Base-by-base conservation (phyloP, 768 basidiomycete species). In the Amanita muscaria region DNA sequence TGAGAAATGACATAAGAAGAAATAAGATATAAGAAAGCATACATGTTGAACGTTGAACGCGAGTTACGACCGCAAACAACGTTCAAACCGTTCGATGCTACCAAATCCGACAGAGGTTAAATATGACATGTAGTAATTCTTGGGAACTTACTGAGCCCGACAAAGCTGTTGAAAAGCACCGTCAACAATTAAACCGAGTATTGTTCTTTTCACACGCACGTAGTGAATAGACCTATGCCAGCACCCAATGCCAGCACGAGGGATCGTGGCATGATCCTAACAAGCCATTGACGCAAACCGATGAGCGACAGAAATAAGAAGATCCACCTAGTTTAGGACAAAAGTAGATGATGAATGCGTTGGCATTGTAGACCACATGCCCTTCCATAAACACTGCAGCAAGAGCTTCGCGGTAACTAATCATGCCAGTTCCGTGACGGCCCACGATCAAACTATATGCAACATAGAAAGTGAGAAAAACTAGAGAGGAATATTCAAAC, bases 381-480 rank as follows among this genome's bases (percentile, higher is more conserved):
- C 87, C 89, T 69, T 91, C 89, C 51, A 92, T 66, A 62, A 91
- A 92, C 34, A 91, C 84, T 18, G 89, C 89, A 11, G 80, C 77
- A 15, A 90, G 71, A 0, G 88, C 89, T 63, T 92, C 84, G 10
- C 72, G 69, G 58, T 88, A 92, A 8, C 74, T 70, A 56, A 90
- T 79, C 41, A 74, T 70, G 4, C 80, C 80, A 39, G 73, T 72
- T 2, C 89, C 88, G 54, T 88, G 82, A 65, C 80, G 83, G 10
- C 89, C 89, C 21, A 92, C 89, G 11, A 91, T 79, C 72, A 63
- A 92, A 90, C 83, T 89, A 56, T 3, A n/a, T n/a, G n/a, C n/a
- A n/a, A n/a, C n/a, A n/a, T n/a, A n/a, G n/a, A n/a, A 40, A 33
- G 24, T 29, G 27, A 12, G 27, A 29, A 12, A 12, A n/a, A n/a